These are phyloP conservation scores for Phytophthora sansomeana DNA, from an alignment of 352 stramenopile species.

Conservation along the genomic window DNA sequence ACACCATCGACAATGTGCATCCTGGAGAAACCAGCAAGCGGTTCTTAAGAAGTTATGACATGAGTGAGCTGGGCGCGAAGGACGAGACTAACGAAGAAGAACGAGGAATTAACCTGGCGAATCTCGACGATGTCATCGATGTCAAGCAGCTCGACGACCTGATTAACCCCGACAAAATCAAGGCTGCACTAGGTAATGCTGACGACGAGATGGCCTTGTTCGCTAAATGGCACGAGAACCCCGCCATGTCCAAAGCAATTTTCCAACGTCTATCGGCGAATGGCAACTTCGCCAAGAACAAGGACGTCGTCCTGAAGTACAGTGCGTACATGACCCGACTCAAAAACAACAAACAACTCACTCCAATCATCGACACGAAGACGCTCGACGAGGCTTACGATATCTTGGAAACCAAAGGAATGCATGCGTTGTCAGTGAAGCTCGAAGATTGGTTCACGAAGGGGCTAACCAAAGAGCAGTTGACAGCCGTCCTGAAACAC, in stretches of 20 bases:
- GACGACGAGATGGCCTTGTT: slow-evolving; percentile 7
- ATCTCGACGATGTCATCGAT: slow-evolving; percentile 1
- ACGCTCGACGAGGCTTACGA: not conserved
- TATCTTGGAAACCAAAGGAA: not conserved
- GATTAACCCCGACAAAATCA: slow-evolving; percentile 7
- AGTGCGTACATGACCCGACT: slow-evolving; percentile 9
- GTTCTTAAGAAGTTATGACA: slow-evolving; percentile 1
- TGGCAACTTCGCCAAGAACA: slow-evolving; percentile 5
- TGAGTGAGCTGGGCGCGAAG: not conserved
- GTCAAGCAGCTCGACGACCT: slow-evolving; percentile 4
- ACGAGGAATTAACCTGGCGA: not conserved
- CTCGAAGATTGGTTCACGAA: not conserved
- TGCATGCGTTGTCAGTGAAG: not conserved
- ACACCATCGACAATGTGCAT: not conserved
- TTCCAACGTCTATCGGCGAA: not conserved
- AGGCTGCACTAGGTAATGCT: not conserved
- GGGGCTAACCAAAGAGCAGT: not conserved
- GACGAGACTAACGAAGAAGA: slow-evolving; percentile 7
- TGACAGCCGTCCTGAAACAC: not conserved
- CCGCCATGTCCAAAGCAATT: not conserved
- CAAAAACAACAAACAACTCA: slow-evolving; percentile 1
- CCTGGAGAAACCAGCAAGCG: not conserved
- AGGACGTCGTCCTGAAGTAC: slow-evolving; percentile 1
- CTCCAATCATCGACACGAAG: slow-evolving; percentile 2
- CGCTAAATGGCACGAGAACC: not conserved